Evolutionary conservation across 163 green algal species (phyloP).

Genomic region (Chloromonas sp.): DNA sequence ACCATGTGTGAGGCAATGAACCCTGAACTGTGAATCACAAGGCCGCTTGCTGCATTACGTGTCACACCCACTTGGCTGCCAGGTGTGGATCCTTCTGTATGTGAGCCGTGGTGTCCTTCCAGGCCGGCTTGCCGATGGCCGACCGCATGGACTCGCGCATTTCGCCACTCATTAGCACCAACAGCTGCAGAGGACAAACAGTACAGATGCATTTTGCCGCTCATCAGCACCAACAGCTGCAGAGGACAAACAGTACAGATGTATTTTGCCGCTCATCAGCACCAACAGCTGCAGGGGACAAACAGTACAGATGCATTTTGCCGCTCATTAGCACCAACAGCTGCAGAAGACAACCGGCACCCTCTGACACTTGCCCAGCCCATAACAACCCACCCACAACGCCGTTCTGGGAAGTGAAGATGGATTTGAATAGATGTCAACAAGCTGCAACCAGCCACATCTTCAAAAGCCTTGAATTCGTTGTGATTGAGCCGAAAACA

Average conservation of each 20-base stretch:
- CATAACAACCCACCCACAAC: too few species aligned
- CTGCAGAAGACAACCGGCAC: not conserved
- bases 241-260: not conserved
- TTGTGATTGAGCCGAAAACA: too few species aligned
- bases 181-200: constrained; percentile 9
- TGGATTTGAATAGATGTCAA: too few species aligned
- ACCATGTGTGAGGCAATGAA: too few species aligned
- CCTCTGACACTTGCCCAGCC: too few species aligned
- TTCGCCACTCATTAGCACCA: constrained; percentile 27
- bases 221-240: constrained; percentile 34
- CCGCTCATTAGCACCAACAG: constrained; percentile 33
- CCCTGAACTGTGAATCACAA: too few species aligned
- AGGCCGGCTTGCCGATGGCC: constrained; percentile 17
- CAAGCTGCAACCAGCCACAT: too few species aligned
- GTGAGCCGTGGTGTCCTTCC: constrained; percentile 27
- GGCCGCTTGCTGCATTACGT: too few species aligned
- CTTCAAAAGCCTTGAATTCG: too few species aligned
- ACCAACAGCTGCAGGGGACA: constrained; percentile 22
- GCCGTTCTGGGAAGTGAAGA: too few species aligned
- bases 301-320: too few species aligned
- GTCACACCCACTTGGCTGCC: constrained; percentile 1
- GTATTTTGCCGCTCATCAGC: constrained; percentile 27
- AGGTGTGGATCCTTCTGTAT: constrained; percentile 22
- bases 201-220: constrained; percentile 9
- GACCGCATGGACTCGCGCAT: constrained; percentile 20